These are phyloP conservation scores for Pleurotus pulmonarius DNA, from an alignment of 768 basidiomycete genomes.

Conservation along the genomic window DNA sequence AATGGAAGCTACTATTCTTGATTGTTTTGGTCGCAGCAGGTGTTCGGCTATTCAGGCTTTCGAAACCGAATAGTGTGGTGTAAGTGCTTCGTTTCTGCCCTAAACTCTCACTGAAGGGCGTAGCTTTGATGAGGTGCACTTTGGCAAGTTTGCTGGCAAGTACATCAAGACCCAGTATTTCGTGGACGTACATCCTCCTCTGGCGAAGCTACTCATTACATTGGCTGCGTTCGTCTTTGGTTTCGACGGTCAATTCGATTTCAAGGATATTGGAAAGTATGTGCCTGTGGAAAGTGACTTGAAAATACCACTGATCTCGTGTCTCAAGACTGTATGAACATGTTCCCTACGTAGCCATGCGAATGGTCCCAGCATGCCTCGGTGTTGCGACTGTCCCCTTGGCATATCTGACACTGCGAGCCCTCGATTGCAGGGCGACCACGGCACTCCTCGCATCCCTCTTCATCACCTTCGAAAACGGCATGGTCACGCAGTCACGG, in stretches of 20 bases:
- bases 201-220: slow-evolving; percentile 94
- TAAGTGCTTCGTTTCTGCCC: slow-evolving; percentile 36
- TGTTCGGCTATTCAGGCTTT: slow-evolving; percentile 87
- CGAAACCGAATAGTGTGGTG: slow-evolving; percentile 90
- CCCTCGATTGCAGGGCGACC: slow-evolving; percentile 86
- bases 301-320: slow-evolving; percentile 1
- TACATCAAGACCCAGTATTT: slow-evolving; percentile 93
- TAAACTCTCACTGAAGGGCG: slow-evolving; percentile 5
- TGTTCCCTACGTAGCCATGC: slow-evolving; percentile 96
- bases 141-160: slow-evolving; percentile 93
- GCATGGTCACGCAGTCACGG: slow-evolving; percentile 90
- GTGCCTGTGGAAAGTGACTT: slow-evolving; percentile 21
- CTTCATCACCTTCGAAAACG: slow-evolving; percentile 96
- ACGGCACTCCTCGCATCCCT: slow-evolving; percentile 89
- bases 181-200: slow-evolving; percentile 94
- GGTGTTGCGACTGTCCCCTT: slow-evolving; percentile 89
- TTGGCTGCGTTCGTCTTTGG: slow-evolving; percentile 84
- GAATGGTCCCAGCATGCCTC: slow-evolving; percentile 86
- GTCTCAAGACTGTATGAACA: slow-evolving; percentile 66
- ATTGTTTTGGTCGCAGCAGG: slow-evolving; percentile 66
- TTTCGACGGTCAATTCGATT: slow-evolving; percentile 92
- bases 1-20: slow-evolving; percentile 70
- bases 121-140: slow-evolving; percentile 98
- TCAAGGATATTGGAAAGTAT: slow-evolving; percentile 96
- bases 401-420: slow-evolving; percentile 90